Conservation (phyloP, 352 stramenopile species). For the Globisporangium uncinulatum region DNA sequence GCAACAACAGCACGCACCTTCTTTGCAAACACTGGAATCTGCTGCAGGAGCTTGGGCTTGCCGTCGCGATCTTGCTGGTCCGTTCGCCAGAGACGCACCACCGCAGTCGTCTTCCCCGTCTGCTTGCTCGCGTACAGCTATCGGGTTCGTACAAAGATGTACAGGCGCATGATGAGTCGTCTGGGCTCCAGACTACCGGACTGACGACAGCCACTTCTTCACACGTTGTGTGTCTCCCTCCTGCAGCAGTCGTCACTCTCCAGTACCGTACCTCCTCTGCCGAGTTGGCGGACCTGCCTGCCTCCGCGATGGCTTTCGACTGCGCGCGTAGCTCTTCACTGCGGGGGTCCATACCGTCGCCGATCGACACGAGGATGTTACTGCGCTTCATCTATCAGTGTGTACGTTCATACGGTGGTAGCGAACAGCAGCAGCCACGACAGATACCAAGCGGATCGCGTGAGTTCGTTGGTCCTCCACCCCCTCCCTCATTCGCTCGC, state of each 20-base stretch:
- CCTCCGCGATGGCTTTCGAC: slow-evolving; percentile 75
- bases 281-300: slow-evolving; percentile 42
- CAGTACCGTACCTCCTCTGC: slow-evolving; percentile 38
- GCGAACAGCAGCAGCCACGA: neutral
- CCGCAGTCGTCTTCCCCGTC: slow-evolving; percentile 58
- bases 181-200: no score
- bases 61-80: slow-evolving; percentile 85
- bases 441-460: neutral
- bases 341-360: slow-evolving; percentile 78
- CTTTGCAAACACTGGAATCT: slow-evolving; percentile 84
- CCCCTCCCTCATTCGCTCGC: neutral
- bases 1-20: slow-evolving; percentile 24
- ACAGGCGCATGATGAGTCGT: neutral
- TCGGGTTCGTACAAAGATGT: neutral
- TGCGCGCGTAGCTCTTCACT: slow-evolving; percentile 70
- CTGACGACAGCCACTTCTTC: neutral
- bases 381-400: slow-evolving; percentile 75
- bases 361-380: slow-evolving; percentile 83
- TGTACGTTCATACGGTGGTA: no score
- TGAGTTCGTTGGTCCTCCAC: neutral
- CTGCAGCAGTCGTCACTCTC: no score
- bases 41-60: slow-evolving; percentile 79
- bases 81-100: slow-evolving; percentile 85
- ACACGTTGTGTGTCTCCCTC: no score
- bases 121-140: slow-evolving; percentile 66